Conservation (phyloP, 345 rosid genomes). For the Euphorbia lathyris region DNA sequence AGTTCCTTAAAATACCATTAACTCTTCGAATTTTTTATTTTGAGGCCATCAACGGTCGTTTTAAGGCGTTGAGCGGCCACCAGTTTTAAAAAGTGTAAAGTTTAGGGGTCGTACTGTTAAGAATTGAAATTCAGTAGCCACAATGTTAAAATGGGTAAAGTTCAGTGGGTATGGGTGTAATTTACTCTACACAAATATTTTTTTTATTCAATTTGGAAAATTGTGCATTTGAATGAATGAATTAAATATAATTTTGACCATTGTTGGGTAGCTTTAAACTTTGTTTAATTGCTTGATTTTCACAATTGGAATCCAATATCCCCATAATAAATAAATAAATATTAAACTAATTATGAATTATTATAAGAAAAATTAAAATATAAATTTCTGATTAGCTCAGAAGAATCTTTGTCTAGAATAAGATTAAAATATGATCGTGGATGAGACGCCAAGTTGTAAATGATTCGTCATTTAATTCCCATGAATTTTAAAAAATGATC, state of each 20-base stretch:
- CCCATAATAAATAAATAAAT: neutral
- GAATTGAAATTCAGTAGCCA: too few species aligned
- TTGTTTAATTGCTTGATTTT: slow-evolving; percentile 1
- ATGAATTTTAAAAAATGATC: neutral
- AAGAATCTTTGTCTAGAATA: slow-evolving; percentile 46
- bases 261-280: neutral
- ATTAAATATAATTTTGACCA: slow-evolving; percentile 4
- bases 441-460: slow-evolving; percentile 25
- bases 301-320: slow-evolving; percentile 12
- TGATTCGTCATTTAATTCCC: slow-evolving; percentile 1
- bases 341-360: neutral
- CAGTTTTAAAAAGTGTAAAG: too few species aligned
- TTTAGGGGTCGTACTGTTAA: too few species aligned
- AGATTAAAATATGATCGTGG: slow-evolving; percentile 24
- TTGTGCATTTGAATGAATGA: slow-evolving; percentile 5
- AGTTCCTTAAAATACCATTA: too few species aligned
- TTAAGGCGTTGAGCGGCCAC: too few species aligned
- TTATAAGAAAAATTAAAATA: neutral
- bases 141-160: too few species aligned
- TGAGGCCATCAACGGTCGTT: too few species aligned
- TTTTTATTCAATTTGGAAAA: slow-evolving; percentile 2
- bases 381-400: slow-evolving; percentile 6
- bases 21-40: too few species aligned
- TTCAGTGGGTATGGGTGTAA: too few species aligned
- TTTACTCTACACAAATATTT: too few species aligned